Percentiles rank a stretch among this genome's conserved stretches.
Evolutionary conservation across 1,139 yeast species (phyloP).

Genomic region (Wickerhamomyces sp.): DNA sequence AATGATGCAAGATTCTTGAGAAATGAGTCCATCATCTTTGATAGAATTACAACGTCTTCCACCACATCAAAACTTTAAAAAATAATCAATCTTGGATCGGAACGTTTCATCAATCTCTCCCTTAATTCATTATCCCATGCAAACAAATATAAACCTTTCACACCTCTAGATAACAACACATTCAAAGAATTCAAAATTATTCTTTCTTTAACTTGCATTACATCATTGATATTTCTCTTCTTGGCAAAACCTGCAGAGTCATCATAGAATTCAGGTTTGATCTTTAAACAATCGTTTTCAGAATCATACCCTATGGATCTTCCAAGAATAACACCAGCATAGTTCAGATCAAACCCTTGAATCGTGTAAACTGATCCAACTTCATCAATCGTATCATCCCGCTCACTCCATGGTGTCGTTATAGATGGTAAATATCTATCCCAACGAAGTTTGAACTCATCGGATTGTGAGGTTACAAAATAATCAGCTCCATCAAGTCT

Average conservation of each 20-base stretch:
- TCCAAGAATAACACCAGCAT: constrained; percentile 38
- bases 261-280: constrained; percentile 32
- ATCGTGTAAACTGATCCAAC: constrained; percentile 40
- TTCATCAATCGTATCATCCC: constrained; percentile 36
- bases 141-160: constrained; percentile 33
- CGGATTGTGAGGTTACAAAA: constrained; percentile 33
- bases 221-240: constrained; percentile 31
- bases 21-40: too few relatives aligned
- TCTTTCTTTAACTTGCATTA: constrained; percentile 29
- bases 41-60: too few relatives aligned
- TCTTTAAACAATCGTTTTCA: constrained; percentile 26
- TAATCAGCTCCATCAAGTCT: constrained; percentile 36
- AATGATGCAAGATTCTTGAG: too few relatives aligned
- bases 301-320: constrained; percentile 33
- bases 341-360: constrained; percentile 39
- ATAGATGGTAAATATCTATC: constrained; percentile 36
- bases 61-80: too few relatives aligned
- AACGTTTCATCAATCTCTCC: constrained; percentile 22
- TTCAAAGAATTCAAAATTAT: constrained; percentile 37
- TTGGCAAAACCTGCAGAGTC: constrained; percentile 38
- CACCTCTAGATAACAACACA: constrained; percentile 36
- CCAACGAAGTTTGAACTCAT: constrained; percentile 36
- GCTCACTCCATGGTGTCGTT: constrained; percentile 36
- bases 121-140: constrained; percentile 34
- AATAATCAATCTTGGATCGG: constrained; percentile 8